Evolutionary conservation across 768 basidiomycete species (phyloP).

Genomic region (Flagelloscypha sp.): DNA sequence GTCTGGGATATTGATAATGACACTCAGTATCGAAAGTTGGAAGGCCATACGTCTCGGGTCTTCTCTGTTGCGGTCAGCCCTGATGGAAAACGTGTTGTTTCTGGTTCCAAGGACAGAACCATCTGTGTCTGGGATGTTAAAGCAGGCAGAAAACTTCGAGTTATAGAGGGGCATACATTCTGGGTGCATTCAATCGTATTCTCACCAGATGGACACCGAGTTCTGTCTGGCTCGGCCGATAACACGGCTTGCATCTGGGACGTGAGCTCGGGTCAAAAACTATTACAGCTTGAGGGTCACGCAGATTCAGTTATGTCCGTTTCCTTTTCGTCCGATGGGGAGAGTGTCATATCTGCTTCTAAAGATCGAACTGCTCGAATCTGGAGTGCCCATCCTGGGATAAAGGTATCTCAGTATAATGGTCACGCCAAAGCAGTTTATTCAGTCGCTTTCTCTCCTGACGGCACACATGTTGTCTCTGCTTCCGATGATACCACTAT

Average conservation of each 20-base stretch:
- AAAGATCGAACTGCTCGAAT: slow-evolving; percentile 3
- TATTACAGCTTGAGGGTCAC: slow-evolving; percentile 1
- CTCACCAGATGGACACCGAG: not conserved
- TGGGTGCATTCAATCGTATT: not conserved
- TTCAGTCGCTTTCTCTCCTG: slow-evolving; percentile 30
- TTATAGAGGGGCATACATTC: not conserved
- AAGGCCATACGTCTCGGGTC: not conserved
- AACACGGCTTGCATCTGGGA: not conserved
- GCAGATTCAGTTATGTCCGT: not conserved
- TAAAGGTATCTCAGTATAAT: not conserved
- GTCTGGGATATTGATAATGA: slow-evolving; percentile 1
- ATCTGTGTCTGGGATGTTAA: slow-evolving; percentile 3
- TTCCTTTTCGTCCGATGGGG: not conserved
- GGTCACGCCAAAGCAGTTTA: slow-evolving; percentile 13
- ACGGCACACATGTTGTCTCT: slow-evolving; percentile 34
- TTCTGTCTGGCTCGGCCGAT: not conserved
- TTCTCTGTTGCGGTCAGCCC: slow-evolving; percentile 2
- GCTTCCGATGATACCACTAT: slow-evolving; percentile 24
- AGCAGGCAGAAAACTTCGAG: not conserved
- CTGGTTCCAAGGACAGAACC: slow-evolving; percentile 1
- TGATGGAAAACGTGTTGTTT: slow-evolving; percentile 4
- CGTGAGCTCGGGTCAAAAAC: too few relatives aligned
- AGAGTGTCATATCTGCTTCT: slow-evolving; percentile 1
- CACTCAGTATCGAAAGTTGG: not conserved
- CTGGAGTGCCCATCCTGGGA: slow-evolving; percentile 5